Evolutionary conservation across 78 protist genomes (phyloP).

Genomic region (Blattamonas nauphoetae): DNA sequence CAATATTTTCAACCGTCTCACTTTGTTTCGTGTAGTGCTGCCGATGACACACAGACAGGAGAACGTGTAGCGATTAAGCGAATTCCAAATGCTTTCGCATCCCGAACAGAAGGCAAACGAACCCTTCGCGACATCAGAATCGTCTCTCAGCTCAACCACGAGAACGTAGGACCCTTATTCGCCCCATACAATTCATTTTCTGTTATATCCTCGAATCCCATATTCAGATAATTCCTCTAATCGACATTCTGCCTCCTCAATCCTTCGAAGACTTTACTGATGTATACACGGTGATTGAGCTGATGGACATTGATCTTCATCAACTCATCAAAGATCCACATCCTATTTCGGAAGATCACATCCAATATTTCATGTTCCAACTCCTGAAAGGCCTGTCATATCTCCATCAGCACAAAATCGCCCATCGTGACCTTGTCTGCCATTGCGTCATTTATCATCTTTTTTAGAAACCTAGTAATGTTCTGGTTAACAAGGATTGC

Average conservation of each 20-base stretch:
- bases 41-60: background rate
- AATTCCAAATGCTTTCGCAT: background rate
- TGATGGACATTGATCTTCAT: constrained; percentile 37
- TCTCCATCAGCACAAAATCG: constrained; percentile 26
- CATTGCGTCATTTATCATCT: background rate
- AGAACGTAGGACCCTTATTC: background rate
- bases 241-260: background rate
- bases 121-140: background rate
- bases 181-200: background rate
- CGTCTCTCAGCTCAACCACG: background rate
- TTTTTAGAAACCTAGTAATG: constrained; percentile 47
- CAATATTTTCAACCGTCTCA: background rate
- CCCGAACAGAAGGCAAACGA: background rate
- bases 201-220: background rate
- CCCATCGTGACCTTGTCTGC: constrained; percentile 36
- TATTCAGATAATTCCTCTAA: background rate
- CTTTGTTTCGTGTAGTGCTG: background rate
- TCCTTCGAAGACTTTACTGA: background rate
- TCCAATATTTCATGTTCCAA: constrained; percentile 43
- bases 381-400: constrained; percentile 30
- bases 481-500: constrained; percentile 41
- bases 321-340: constrained; percentile 25
- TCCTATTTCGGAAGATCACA: constrained; percentile 23
- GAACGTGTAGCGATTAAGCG: background rate
- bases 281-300: background rate